Conservation (phyloP, 495 filamentous ascomycete genomes). For the Aspergillus sparsus region DNA sequence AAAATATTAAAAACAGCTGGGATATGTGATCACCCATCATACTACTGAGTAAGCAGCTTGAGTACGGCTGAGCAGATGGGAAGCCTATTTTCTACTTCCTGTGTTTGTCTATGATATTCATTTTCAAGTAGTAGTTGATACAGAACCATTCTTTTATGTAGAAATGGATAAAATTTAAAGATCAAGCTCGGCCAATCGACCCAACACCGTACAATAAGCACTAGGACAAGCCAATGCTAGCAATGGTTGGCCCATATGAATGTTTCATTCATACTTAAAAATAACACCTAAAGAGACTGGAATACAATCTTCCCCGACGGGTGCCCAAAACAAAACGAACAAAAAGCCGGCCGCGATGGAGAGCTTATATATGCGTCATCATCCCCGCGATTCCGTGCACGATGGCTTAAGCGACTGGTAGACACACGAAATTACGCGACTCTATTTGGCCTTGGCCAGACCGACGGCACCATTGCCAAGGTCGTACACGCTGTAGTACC, state of each 20-base stretch:
- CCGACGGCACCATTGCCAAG: constrained; percentile 81
- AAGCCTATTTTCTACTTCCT: too few relatives aligned
- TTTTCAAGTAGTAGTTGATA: neutral
- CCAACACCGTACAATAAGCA: neutral
- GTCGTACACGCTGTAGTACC: constrained; percentile 97
- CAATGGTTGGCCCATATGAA: neutral
- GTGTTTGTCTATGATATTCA: too few relatives aligned
- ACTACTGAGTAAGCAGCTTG: too few relatives aligned
- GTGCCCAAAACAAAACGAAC: constrained; percentile 1
- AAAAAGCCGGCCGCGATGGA: constrained; percentile 3
- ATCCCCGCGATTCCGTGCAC: constrained; percentile 2
- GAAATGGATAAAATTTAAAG: neutral
- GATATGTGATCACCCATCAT: too few relatives aligned
- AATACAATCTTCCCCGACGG: neutral
- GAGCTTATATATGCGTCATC: constrained; percentile 11
- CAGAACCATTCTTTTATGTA: neutral
- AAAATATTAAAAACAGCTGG: too few relatives aligned
- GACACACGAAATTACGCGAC: neutral
- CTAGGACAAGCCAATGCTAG: neutral
- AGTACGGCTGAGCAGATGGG: too few relatives aligned
- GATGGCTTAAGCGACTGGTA: neutral
- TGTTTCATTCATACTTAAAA: neutral
- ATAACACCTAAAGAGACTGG: neutral
- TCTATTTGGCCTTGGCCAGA: constrained; percentile 78
- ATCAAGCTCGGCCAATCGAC: neutral